Conservation (phyloP, 202 grass and related monocot species). For the Elaeis oleifera region DNA sequence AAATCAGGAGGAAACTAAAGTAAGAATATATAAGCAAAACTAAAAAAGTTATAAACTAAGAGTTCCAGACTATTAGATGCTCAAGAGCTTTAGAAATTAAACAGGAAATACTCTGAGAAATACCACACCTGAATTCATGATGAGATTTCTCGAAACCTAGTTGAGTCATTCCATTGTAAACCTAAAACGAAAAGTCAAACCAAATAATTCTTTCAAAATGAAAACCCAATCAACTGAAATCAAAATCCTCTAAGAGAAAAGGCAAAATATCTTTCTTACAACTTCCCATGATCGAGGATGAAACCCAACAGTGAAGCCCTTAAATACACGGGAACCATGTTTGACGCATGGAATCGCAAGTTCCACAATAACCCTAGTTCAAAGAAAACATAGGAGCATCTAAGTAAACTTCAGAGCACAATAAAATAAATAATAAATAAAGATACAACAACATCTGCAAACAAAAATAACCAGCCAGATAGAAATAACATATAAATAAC, state of each 20-base stretch:
- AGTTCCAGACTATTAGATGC: no score
- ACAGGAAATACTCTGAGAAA: neutral
- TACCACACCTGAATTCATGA: constrained; percentile 57
- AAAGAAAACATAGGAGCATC: constrained; percentile 13
- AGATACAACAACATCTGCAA: neutral
- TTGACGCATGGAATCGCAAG: constrained; percentile 71
- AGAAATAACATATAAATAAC: no score
- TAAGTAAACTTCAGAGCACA: constrained; percentile 3
- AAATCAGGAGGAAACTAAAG: no score
- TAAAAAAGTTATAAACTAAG: no score
- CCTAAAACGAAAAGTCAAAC: constrained; percentile 42
- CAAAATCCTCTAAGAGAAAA: constrained; percentile 5
- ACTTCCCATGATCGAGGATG: constrained; percentile 77
- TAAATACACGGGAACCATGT: constrained; percentile 61
- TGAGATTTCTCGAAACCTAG: constrained; percentile 67
- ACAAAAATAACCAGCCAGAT: no score
- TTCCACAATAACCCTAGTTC: constrained; percentile 48
- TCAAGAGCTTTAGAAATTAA: no score
- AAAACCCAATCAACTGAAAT: constrained; percentile 1
- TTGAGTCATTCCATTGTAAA: constrained; percentile 87
- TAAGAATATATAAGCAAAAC: no score
- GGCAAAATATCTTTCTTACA: constrained; percentile 31
- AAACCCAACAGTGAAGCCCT: constrained; percentile 88
- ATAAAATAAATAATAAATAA: constrained; percentile 6
- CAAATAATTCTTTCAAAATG: constrained; percentile 16